Evolutionary conservation across 2,329 filamentous ascomycete genomes (phyloP), one percentile per base, ranked within the genome.

Genomic region (Cercospora sp.): DNA sequence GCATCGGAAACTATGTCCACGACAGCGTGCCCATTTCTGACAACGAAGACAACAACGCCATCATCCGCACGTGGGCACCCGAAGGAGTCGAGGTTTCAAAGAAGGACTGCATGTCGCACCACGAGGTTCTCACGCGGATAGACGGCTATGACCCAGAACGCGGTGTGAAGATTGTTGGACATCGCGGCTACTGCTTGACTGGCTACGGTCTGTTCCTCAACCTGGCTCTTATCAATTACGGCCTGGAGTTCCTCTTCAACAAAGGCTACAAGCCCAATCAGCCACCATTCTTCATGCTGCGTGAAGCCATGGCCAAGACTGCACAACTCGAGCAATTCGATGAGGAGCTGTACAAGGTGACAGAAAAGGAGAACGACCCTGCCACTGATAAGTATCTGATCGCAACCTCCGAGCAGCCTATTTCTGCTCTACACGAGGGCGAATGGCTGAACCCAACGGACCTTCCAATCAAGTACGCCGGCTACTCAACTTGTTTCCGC

Each of bases 271-370:
- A 73, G 62, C 76, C 80, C 30, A 80, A 79, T 65, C 92, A 95
- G 77, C 91, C 94, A 1, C 94, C 94, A 1, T 93, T 93, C 78
- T 96, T 99, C 85, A 97, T 98, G 92, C 87, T 94, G 71, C 91
- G 92, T 80, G 92, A 97, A 61, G 90, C 93, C 80, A 99, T 99
- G 95, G 94, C 91, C 69, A 98, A 98, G 85, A 99, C 95, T 0
- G 95, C 95, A 2, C 95, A 99, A 82, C 88, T 99, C 28, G 93
- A 95, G 74, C 92, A 97, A 77, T 99, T 99, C 77, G 95, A 99
- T 77, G 95, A 98, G 80, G 94, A 98, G 81, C 85, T 99, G 62
- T 99, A 99, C 86, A 98, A 98, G 83, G 94, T 99, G 65, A 86
- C 86, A 26, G 89, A 94, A 73, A 91, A 91, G 79, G 91, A 92